phyloP scores from a whole-genome alignment of 306 rosid species.

The Quercus aquifolioides region DNA sequence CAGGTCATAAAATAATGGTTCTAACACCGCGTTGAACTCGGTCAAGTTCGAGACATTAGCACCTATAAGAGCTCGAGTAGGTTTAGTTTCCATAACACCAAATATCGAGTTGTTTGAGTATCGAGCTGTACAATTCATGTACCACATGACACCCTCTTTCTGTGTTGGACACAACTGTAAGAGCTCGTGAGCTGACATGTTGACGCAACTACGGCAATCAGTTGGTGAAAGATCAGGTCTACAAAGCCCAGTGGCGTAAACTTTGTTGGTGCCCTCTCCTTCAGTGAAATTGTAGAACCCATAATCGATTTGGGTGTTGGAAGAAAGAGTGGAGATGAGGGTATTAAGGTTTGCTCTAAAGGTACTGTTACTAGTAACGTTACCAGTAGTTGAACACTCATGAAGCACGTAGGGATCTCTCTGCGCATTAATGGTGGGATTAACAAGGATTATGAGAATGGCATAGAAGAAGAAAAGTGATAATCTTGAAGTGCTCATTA shows the following conservation, averaged over 20 bases:
- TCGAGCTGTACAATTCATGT: constrained; percentile 36
- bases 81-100: background rate
- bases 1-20: background rate
- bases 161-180: constrained; percentile 34
- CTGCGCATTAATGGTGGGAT: constrained; percentile 18
- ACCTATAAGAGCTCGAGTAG: background rate
- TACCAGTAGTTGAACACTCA: constrained; percentile 8
- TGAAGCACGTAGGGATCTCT: background rate
- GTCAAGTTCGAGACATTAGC: background rate
- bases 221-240: constrained; percentile 39
- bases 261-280: constrained; percentile 30
- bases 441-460: background rate
- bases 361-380: constrained; percentile 46
- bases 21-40: background rate
- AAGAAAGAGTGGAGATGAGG: constrained; percentile 25
- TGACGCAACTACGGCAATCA: constrained; percentile 42
- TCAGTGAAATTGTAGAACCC: constrained; percentile 15
- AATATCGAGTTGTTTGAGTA: constrained; percentile 21
- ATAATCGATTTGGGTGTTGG: background rate
- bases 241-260: constrained; percentile 40
- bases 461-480: constrained; percentile 1
- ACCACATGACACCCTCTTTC: constrained; percentile 47
- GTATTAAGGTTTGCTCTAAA: constrained; percentile 26
- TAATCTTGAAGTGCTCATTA: constrained; percentile 16
- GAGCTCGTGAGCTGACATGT: constrained; percentile 13